A percentile compares a stretch with the other conserved stretches of the same genome.
Evolutionary conservation across 352 stramenopile species (phyloP).

Genomic region (Blastocystis sp.): DNA sequence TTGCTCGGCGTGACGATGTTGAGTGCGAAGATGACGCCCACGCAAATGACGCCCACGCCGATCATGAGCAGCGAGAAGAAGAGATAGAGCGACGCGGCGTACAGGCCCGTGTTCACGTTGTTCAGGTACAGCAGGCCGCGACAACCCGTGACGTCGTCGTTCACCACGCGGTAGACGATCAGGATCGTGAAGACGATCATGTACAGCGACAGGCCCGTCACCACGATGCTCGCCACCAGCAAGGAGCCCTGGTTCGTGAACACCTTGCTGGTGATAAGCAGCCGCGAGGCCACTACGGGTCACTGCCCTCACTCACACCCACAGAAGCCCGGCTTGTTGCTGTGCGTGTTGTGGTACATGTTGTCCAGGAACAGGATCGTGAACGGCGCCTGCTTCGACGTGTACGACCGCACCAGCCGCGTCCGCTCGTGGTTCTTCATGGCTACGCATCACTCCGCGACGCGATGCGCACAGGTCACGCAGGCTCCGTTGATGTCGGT

Average conservation of each 20-base stretch:
- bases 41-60: background rate
- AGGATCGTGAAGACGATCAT: background rate
- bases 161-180: background rate
- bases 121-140: slow-evolving; percentile 8
- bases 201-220: background rate
- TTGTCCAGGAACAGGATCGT: background rate
- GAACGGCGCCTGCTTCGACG: background rate
- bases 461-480: background rate
- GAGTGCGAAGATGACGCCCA: background rate
- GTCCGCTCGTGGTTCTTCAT: background rate
- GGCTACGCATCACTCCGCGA: background rate
- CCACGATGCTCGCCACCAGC: background rate
- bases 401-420: background rate
- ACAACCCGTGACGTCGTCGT: background rate
- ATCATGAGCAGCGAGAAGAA: slow-evolving; percentile 32
- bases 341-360: background rate
- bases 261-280: background rate
- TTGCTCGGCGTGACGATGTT: background rate
- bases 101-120: background rate
- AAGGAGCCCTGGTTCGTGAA: background rate
- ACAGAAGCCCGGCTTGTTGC: background rate
- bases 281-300: background rate
- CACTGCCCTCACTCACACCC: background rate
- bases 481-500: background rate
- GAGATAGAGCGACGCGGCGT: background rate